phyloP scores from a whole-genome alignment of 1,139 yeast species.

The Magnusiomyces sp. region DNA sequence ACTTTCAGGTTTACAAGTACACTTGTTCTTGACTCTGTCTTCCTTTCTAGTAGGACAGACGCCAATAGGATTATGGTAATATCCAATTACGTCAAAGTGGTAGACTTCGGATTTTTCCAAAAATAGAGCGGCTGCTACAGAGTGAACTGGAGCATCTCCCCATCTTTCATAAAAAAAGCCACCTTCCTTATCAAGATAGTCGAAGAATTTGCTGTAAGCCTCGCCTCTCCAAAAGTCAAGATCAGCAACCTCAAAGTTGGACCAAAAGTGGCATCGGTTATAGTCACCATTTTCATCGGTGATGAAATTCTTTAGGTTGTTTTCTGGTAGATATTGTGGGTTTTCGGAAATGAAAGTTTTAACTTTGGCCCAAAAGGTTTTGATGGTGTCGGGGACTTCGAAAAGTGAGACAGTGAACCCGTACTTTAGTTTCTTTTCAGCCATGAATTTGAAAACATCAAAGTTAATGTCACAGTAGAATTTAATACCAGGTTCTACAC shows the following conservation, averaged over 20 bases:
- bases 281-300: conserved; percentile 48
- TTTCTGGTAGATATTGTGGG: conserved; percentile 55
- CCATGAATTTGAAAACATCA: conserved; percentile 76
- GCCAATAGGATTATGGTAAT: conserved; percentile 56
- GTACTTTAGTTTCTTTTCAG: conserved; percentile 61
- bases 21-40: conserved; percentile 40
- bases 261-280: conserved; percentile 83
- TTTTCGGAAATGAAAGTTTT: conserved; percentile 49
- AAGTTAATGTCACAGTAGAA: conserved; percentile 73
- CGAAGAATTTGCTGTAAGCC: conserved; percentile 61
- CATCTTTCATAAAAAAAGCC: conserved; percentile 88
- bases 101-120: conserved; percentile 59
- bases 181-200: conserved; percentile 65
- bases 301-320: conserved; percentile 66
- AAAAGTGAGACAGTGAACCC: conserved; percentile 76
- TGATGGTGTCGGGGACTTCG: conserved; percentile 69
- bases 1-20: conserved; percentile 61
- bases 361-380: conserved; percentile 74
- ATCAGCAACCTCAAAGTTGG: conserved; percentile 74
- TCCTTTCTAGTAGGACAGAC: conserved; percentile 23
- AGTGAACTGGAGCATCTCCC: conserved; percentile 92
- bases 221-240: conserved; percentile 66
- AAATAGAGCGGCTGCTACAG: conserved; percentile 75
- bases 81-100: conserved; percentile 76
- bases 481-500: conserved; percentile 83